A percentile compares a stretch with the other conserved stretches of the same genome.
These are phyloP conservation scores for Hanseniaspora clermontiae DNA, from an alignment of 805 yeast species.

Conservation along the genomic window DNA sequence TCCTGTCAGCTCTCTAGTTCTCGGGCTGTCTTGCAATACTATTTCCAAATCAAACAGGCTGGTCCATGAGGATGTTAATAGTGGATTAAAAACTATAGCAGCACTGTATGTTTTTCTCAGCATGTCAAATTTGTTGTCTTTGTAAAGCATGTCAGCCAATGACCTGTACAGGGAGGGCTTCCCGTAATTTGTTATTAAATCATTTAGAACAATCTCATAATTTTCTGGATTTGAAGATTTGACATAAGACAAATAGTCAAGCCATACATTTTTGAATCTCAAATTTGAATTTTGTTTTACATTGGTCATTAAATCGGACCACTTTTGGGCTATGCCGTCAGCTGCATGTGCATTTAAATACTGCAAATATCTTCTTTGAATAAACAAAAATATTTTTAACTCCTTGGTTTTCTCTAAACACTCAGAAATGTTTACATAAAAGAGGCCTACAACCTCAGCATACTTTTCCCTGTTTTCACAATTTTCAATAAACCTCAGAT, in stretches of 20 bases:
- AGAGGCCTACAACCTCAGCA: constrained; percentile 33
- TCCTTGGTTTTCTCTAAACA: constrained; percentile 26
- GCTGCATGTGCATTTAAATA: constrained; percentile 42
- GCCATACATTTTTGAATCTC: constrained; percentile 67
- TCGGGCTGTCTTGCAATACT: constrained; percentile 50
- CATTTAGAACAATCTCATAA: constrained; percentile 16
- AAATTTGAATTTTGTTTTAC: constrained; percentile 28
- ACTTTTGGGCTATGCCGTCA: constrained; percentile 31
- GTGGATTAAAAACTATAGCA: constrained; percentile 30
- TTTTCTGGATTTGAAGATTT: background rate
- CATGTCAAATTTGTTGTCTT: constrained; percentile 66
- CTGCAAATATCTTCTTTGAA: constrained; percentile 58
- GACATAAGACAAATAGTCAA: constrained; percentile 56
- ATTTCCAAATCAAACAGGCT: constrained; percentile 59
- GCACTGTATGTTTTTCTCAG: constrained; percentile 62
- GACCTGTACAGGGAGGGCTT: constrained; percentile 44
- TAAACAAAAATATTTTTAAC: constrained; percentile 59
- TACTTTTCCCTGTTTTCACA: constrained; percentile 24
- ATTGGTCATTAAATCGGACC: constrained; percentile 51
- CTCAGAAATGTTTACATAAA: constrained; percentile 30
- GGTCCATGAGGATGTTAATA: constrained; percentile 35
- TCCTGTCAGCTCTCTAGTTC: constrained; percentile 53
- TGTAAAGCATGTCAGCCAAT: constrained; percentile 57
- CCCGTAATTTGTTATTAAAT: constrained; percentile 50
- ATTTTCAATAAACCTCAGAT: constrained; percentile 39